phyloP scores from a whole-genome alignment of 768 basidiomycete species.

The Sporobolomyces pararoseus region DNA sequence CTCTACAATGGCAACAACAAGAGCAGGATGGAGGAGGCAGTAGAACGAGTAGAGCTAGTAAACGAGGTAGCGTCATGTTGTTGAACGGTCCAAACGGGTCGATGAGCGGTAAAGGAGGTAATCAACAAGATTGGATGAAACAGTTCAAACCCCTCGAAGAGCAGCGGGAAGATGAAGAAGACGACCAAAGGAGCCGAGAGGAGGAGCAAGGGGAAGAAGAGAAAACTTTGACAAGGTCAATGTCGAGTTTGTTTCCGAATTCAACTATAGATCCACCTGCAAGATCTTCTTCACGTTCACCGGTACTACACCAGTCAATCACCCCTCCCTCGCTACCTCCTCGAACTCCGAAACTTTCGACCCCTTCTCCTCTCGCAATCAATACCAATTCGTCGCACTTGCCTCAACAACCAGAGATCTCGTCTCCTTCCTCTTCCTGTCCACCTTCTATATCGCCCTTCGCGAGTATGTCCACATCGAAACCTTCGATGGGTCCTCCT shows the following conservation, averaged over 20 bases:
- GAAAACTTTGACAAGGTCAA: neutral
- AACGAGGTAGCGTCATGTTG: conserved; percentile 9
- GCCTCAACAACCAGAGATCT: neutral
- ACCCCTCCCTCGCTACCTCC: neutral
- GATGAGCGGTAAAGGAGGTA: neutral
- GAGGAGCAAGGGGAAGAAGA: neutral
- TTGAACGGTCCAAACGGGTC: neutral
- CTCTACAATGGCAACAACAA: neutral
- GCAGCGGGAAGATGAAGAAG: neutral
- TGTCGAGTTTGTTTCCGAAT: neutral
- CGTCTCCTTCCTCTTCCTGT: neutral
- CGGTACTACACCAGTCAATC: neutral
- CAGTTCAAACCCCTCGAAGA: neutral
- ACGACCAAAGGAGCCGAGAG: too few species aligned
- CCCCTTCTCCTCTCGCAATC: neutral
- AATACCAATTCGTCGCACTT: neutral
- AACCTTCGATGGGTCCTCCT: neutral
- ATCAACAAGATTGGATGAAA: conserved; percentile 3
- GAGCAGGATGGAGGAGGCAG: neutral
- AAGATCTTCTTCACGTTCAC: neutral
- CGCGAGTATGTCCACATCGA: neutral
- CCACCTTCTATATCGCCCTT: neutral
- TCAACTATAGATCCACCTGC: neutral
- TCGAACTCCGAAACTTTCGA: neutral
- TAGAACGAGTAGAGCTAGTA: neutral